These are phyloP conservation scores for Elsinoe ampelina DNA, from an alignment of 2,329 filamentous ascomycete genomes.

Conservation along the genomic window DNA sequence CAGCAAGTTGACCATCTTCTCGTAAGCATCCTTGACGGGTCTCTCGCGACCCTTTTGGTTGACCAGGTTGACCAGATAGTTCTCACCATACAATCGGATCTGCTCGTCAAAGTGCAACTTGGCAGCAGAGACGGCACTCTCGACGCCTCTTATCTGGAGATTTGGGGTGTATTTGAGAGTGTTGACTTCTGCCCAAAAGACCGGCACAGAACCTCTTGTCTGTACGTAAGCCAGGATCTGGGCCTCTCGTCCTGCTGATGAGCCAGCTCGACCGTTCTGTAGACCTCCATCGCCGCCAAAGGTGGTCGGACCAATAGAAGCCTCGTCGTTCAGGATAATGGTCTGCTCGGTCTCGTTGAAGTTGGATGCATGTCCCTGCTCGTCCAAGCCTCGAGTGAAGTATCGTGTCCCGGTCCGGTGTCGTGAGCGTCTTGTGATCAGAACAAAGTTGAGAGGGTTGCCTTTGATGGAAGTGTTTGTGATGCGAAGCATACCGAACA, in stretches of 20 bases:
- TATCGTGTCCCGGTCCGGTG: slow-evolving; percentile 87
- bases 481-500: slow-evolving; percentile 94
- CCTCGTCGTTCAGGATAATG: slow-evolving; percentile 75
- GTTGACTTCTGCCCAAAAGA: slow-evolving; percentile 95
- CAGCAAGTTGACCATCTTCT: slow-evolving; percentile 73
- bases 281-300: slow-evolving; percentile 69
- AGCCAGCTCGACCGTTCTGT: slow-evolving; percentile 59
- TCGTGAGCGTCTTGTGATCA: slow-evolving; percentile 83
- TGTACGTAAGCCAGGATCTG: slow-evolving; percentile 94
- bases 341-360: slow-evolving; percentile 98
- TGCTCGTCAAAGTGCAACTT: slow-evolving; percentile 88
- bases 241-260: slow-evolving; percentile 57
- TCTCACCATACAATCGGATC: slow-evolving; percentile 86
- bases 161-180: slow-evolving; percentile 84
- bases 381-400: slow-evolving; percentile 88
- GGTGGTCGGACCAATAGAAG: slow-evolving; percentile 61
- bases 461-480: slow-evolving; percentile 76
- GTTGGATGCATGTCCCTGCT: slow-evolving; percentile 90
- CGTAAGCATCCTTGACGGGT: slow-evolving; percentile 84
- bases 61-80: slow-evolving; percentile 93
- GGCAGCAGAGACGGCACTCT: slow-evolving; percentile 69
- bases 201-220: slow-evolving; percentile 89
- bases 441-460: slow-evolving; percentile 70
- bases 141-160: slow-evolving; percentile 75
- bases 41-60: slow-evolving; percentile 92